Base-by-base conservation (phyloP, 306 rosid genomes). In the Luffa aegyptiaca region DNA sequence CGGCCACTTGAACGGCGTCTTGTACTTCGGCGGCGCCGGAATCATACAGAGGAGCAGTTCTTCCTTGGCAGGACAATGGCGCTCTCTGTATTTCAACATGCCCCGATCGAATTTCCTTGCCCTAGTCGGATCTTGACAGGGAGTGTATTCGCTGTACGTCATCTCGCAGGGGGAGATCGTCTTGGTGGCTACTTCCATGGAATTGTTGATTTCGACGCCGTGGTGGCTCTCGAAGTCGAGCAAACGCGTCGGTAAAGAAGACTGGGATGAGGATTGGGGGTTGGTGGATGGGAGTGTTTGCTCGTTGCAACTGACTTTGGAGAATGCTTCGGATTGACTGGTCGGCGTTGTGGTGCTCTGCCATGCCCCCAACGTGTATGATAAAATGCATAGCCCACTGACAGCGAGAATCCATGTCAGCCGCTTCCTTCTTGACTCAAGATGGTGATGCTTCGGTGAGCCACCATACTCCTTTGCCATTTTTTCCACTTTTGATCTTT, bases 1-100 rank as follows among this genome's bases (percentile, higher is more conserved):
- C 58, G 99, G 99, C 99, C 99, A 95, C 73, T 84, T 89, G 59
- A 95, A 95, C 77, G 99, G 99, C 16, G 93, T 75, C 88, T 93
- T 95, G 45, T 95, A 95, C 51, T 90, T 92, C 9, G 99, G 98
- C 16, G 99, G 99, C 64, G 97, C 88, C 16, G 99, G 99, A 49
- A 95, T 86, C 36, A 93, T 88, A 84, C 99, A 95, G 7, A 35
- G 75, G 2, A 93, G 45, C 5, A 82, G 88, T 58, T 95, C 99
- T 21, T 90, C 97, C 72, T 91, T 89, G 0, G 86, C 10, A 3
- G 99, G 99, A 78, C 99, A 95, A 84, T 95, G 99, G 41, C 99
- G 80, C 83, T 95, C 99, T 81, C 97, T 90, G 65, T 95, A 93
- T 69, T 88, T 95, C 87, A 95, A 87, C 99, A 91, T 93, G 80